phyloP scores from a whole-genome alignment of 176 grass and related monocot genomes.

The Metroxylon sagu region DNA sequence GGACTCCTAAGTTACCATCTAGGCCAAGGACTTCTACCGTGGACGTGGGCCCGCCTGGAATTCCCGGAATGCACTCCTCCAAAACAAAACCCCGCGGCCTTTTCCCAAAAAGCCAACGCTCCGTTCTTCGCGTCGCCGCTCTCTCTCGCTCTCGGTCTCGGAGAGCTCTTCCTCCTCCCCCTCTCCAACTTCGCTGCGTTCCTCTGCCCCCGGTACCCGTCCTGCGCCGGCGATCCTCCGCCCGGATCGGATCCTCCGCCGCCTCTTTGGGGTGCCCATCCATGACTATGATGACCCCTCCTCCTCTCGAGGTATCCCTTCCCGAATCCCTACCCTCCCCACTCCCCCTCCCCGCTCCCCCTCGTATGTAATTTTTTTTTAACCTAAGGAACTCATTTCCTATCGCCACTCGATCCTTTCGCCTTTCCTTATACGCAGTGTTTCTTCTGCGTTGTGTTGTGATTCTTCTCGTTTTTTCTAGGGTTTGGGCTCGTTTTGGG shows the following conservation, averaged over 20 bases:
- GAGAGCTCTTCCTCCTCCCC: not conserved
- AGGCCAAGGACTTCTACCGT: too few species aligned
- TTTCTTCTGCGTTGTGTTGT: not conserved
- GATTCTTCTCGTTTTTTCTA: not conserved
- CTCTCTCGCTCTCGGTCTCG: too few species aligned
- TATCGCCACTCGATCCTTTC: too few species aligned
- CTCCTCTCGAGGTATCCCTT: constrained; percentile 35
- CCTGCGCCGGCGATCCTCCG: constrained; percentile 1
- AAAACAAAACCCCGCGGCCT: too few species aligned
- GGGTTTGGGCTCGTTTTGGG: constrained; percentile 9
- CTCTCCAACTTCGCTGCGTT: not conserved
- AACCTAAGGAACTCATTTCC: too few species aligned
- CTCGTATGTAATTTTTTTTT: not conserved
- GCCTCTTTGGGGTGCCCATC: not conserved
- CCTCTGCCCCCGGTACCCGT: not conserved
- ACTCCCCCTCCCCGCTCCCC: not conserved
- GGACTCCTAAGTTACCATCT: too few species aligned
- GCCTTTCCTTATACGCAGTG: too few species aligned
- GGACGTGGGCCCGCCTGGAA: too few species aligned
- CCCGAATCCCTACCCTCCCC: not conserved
- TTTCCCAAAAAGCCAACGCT: too few species aligned
- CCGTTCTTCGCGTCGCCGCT: too few species aligned
- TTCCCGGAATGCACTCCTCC: too few species aligned
- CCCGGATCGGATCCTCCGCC: constrained; percentile 1
- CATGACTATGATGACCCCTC: constrained; percentile 41